Base-by-base conservation (phyloP, 75 land plant genomes). In the Picea glauca region DNA sequence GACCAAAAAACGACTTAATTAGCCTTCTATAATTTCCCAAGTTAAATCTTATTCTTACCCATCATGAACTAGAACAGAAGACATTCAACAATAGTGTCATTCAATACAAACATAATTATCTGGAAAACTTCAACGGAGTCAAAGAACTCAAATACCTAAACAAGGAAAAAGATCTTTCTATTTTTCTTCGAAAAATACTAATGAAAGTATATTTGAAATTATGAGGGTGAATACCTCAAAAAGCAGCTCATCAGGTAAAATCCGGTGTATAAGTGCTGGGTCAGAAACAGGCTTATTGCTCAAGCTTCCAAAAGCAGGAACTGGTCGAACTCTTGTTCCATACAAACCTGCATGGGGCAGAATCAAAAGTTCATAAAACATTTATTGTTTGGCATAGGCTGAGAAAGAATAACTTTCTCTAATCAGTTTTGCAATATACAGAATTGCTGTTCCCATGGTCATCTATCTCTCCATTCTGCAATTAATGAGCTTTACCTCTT, bases 171-270 rank as follows among this genome's bases (percentile, higher is more conserved):
- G 30, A 30, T 12, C 4, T 64, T 31, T 13, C 15, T 31, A 64
- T 13, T 8, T 13, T 32, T 31, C 14, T 8, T 12, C 13, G 30
- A 14, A 64, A 64, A 21, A 3, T 8, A 31, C 15, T 31, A 23
- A 64, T 13, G 17, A 31, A 64, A 8, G 35, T 63, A 40, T 64
- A 64, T 33, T 64, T 31, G 13, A 31, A 64, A 64, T 9, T 64
- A 4, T 67, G 2, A 18, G 21, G 43, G 46, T 30, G 46, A 67
- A 11, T 67, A 93, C 98, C 96, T 95, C 98, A 81, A 83, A 84
- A 32, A 93, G 92, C 77, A 95, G 79, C 75, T 95, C 98, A 84
- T 95, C 98, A 32, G 98, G 93, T 50, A 95, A 84, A 61, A 67
- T 61, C 12, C 91, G 92, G 76, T 95, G 98, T 15, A 95, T 80